Percentiles rank a stretch among this genome's conserved stretches.
Evolutionary conservation across 495 filamentous ascomycete species (phyloP).

Genomic region (Choiromyces venosus): DNA sequence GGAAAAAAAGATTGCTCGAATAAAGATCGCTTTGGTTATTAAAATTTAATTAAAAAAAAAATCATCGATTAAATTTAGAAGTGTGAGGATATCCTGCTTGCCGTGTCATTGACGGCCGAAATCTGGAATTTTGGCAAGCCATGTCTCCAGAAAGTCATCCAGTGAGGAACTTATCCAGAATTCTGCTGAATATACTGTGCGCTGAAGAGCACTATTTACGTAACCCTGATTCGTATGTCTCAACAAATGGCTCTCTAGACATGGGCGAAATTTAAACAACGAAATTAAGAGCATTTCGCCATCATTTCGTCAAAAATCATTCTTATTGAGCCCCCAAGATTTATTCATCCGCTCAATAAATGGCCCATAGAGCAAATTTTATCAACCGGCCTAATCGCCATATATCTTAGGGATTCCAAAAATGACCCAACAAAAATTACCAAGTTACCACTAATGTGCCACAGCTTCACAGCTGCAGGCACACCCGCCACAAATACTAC

Average conservation of each 20-base stretch:
- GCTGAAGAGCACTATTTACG: background rate
- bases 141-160: background rate
- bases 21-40: background rate
- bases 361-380: too few species aligned
- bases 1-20: background rate
- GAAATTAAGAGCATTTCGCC: background rate
- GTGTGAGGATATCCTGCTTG: background rate
- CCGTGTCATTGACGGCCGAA: background rate
- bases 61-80: background rate
- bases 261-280: background rate
- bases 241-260: background rate
- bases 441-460: too few species aligned
- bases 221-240: background rate
- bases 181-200: background rate
- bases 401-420: background rate
- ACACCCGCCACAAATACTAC: background rate
- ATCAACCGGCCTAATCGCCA: too few species aligned
- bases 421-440: background rate
- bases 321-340: too few species aligned
- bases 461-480: too few species aligned
- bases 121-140: too few species aligned
- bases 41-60: too few species aligned
- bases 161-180: background rate
- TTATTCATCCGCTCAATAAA: too few species aligned
- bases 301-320: too few species aligned